Evolutionary conservation across 495 filamentous ascomycete species (phyloP), one percentile per base, ranked within the genome.

Genomic region (Immersiella caudata): DNA sequence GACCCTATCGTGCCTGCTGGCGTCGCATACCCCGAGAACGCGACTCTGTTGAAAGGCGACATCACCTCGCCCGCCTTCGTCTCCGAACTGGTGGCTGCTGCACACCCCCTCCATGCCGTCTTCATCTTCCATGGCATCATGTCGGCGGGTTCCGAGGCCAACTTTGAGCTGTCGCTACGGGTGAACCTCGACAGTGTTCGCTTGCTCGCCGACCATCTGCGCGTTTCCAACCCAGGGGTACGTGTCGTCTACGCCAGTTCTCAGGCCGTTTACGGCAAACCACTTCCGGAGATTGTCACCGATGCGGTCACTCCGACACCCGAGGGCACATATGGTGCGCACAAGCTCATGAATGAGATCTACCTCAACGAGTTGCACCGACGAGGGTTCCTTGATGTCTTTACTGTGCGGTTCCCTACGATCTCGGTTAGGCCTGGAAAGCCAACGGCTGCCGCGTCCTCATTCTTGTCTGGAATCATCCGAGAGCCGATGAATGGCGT

Each of bases 41-140:
- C 83, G 0, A 83, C 70, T n/a, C 76, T 81, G 62, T 68, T 91
- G 18, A 75, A 82, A 21, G 90, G 89, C 1, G 90, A 93, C 76
- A 84, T 93, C 58, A 85, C 85, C 65, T 82, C 82, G 26, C 71
- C 82, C 0, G 65, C 80, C 5, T 85, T 84, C 66, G 73, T 85
- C 7, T 67, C 73, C 35, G 59, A 70, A 35, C 80, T 91, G 20
- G 79, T 90, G 18, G 70, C 78, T 18, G 69, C 77, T 9, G 74
- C 79, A 22, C 71, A 75, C 12, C 84, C 81, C 12, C 79, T 91
- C 0, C 81, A 86, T 68, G 89, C 87, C 18, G 82, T 91, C 71
- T 94, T 91, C 80, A 75, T 93, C 62, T 87, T 96, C 70, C 92
- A 96, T 77, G 92, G 92, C 56, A 92, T 96, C 78, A 94, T 94